Evolutionary conservation across 179 eudicot genomes (phyloP).

Genomic region (Gypsophila paniculata): DNA sequence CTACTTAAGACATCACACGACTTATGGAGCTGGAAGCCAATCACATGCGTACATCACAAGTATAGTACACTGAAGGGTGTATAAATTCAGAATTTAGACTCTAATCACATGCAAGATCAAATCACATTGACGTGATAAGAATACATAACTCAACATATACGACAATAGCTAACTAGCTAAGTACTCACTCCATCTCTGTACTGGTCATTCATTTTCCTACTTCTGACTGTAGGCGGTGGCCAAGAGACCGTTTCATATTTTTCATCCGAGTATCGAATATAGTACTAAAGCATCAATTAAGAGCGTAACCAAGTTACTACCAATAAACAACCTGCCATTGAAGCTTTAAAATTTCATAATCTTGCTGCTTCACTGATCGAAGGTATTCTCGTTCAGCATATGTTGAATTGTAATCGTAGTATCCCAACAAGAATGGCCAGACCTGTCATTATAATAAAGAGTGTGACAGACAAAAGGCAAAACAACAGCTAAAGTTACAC

Average conservation of each 20-base stretch:
- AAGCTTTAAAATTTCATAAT: slow-evolving; percentile 68
- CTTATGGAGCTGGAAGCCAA: background rate
- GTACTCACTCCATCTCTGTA: background rate
- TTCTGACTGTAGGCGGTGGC: background rate
- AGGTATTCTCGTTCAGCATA: slow-evolving; percentile 82
- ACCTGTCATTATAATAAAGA: slow-evolving; percentile 41
- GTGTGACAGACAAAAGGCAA: slow-evolving; percentile 16
- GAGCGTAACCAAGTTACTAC: slow-evolving; percentile 11
- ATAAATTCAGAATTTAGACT: background rate
- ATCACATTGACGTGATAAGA: background rate
- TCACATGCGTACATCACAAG: background rate
- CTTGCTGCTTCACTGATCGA: slow-evolving; percentile 58
- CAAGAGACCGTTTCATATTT: background rate
- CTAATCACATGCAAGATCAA: background rate
- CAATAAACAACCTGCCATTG: slow-evolving; percentile 77
- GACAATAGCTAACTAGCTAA: background rate
- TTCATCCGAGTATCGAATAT: background rate
- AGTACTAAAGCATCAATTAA: slow-evolving; percentile 8
- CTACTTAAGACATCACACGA: background rate
- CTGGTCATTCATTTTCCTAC: background rate
- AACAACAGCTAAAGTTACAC: background rate
- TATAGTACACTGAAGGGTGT: background rate
- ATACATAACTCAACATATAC: background rate
- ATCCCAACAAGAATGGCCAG: slow-evolving; percentile 83
- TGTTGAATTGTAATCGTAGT: slow-evolving; percentile 72